phyloP scores from a whole-genome alignment of 1,284 basidiomycete genomes.

The Naganishia albida region DNA sequence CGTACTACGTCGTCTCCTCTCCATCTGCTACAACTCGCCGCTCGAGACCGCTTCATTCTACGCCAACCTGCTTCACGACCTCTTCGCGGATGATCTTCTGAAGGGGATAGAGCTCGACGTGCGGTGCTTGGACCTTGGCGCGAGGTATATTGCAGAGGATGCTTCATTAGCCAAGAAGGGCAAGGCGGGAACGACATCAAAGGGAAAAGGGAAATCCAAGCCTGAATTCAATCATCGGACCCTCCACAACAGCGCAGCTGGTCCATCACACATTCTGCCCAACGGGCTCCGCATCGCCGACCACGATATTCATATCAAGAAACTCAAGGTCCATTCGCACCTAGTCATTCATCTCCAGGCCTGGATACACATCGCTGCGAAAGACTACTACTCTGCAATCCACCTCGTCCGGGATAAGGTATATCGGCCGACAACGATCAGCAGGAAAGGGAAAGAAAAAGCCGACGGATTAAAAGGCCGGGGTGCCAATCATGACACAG shows the following conservation, averaged over 20 bases:
- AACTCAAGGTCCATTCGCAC: slow-evolving; percentile 21
- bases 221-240: not conserved
- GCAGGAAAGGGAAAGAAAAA: slow-evolving; percentile 11
- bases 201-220: not conserved
- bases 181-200: not conserved
- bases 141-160: not conserved
- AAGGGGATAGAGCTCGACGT: slow-evolving; percentile 27
- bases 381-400: slow-evolving; percentile 32
- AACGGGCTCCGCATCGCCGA: not conserved
- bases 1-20: slow-evolving; percentile 34
- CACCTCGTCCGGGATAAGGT: slow-evolving; percentile 28
- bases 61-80: slow-evolving; percentile 27
- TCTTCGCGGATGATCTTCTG: slow-evolving; percentile 27
- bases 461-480: not conserved
- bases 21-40: slow-evolving; percentile 32
- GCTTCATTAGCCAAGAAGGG: not conserved
- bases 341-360: slow-evolving; percentile 29
- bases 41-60: slow-evolving; percentile 32
- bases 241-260: not conserved
- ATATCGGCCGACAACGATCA: not conserved
- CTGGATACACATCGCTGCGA: slow-evolving; percentile 18
- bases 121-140: not conserved
- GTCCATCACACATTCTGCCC: not conserved
- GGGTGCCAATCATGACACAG: too few relatives aligned
- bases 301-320: not conserved